Evolutionary conservation across 2,329 filamentous ascomycete genomes (phyloP).

Genomic region (Epichloe uncinata): DNA sequence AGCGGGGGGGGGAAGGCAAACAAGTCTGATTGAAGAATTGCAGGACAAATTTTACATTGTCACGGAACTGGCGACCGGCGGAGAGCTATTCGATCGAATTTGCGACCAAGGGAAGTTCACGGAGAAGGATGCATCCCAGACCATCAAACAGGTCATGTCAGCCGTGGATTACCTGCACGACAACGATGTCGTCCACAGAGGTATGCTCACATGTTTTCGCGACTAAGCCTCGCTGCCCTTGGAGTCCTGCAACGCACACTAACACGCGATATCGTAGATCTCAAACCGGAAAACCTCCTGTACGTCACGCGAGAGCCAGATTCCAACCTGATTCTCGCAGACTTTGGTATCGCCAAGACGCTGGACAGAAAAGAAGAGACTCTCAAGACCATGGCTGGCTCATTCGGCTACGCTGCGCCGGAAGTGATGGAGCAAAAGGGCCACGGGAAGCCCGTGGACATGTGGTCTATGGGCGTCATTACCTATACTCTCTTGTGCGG

Average conservation of each 20-base stretch:
- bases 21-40: background rate
- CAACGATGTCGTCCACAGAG: conserved; percentile 92
- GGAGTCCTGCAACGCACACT: background rate
- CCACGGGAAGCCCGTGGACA: conserved; percentile 95
- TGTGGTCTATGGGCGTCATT: conserved; percentile 99
- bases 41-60: conserved; percentile 99
- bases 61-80: conserved; percentile 87
- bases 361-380: conserved; percentile 82
- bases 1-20: background rate
- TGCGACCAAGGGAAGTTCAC: conserved; percentile 98
- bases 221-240: background rate
- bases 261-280: conserved; percentile 42
- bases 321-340: conserved; percentile 83
- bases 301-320: conserved; percentile 68
- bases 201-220: conserved; percentile 32
- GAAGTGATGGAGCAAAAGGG: conserved; percentile 98
- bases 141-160: conserved; percentile 83
- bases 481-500: conserved; percentile 96
- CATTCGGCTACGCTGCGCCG: conserved; percentile 92
- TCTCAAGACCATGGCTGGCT: conserved; percentile 95
- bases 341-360: conserved; percentile 98
- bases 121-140: conserved; percentile 93
- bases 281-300: conserved; percentile 95
- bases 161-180: conserved; percentile 91
- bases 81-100: conserved; percentile 94